These are phyloP conservation scores for Colletotrichum navitas DNA, from an alignment of 2,329 filamentous ascomycete genomes.

Conservation along the genomic window DNA sequence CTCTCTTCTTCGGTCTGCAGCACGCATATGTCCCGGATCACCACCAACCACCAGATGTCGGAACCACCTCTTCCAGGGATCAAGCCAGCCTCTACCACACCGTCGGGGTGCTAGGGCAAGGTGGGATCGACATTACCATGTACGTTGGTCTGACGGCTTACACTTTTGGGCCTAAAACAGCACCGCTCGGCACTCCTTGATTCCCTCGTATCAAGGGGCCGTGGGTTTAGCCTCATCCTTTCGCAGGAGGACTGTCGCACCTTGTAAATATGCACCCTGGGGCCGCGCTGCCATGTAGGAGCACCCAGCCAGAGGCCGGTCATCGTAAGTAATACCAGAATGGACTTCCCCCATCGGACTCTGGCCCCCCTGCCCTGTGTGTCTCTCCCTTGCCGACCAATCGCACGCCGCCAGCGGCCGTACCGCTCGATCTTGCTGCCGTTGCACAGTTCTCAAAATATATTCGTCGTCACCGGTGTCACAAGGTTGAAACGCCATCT, in stretches of 20 bases:
- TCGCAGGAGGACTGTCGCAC: conserved; percentile 17
- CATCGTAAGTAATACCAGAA: conserved; percentile 37
- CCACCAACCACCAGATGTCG: conserved; percentile 29
- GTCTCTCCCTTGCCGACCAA: conserved; percentile 33
- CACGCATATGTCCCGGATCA: conserved; percentile 30
- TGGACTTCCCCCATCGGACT: conserved; percentile 42
- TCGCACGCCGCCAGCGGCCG: conserved; percentile 11
- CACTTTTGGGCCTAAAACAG: conserved; percentile 34
- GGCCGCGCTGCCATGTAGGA: conserved; percentile 12
- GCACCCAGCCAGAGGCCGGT: conserved; percentile 18
- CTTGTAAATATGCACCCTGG: conserved; percentile 9
- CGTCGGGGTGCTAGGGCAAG: conserved; percentile 14
- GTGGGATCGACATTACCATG: conserved; percentile 20
- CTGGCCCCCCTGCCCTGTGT: conserved; percentile 6
- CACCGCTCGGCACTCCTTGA: conserved; percentile 39
- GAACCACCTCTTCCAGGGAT: conserved; percentile 27
- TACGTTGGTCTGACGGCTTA: conserved; percentile 37
- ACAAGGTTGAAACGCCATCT: conserved; percentile 41
- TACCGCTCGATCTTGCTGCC: conserved; percentile 33
- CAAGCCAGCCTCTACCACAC: conserved; percentile 17
- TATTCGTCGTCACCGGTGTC: conserved; percentile 38
- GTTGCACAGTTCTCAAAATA: conserved; percentile 40
- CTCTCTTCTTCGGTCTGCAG: not conserved
- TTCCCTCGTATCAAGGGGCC: conserved; percentile 31
- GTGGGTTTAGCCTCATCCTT: conserved; percentile 39